phyloP scores from a whole-genome alignment of 2,329 filamentous ascomycete genomes.

The Trichoderma arundinaceum region DNA sequence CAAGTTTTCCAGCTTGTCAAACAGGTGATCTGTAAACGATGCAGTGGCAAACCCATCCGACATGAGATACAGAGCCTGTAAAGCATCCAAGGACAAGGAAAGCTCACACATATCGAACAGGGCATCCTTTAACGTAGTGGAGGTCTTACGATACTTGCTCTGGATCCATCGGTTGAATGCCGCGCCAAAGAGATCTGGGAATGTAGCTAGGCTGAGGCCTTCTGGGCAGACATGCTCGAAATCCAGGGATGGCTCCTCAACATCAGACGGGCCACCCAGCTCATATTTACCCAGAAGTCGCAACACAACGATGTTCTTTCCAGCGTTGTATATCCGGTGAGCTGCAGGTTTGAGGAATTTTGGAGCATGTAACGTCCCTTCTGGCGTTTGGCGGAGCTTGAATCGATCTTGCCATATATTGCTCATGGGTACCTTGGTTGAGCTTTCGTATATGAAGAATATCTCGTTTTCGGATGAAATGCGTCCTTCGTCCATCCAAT shows the following conservation, averaged over 20 bases:
- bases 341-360: constrained; percentile 74
- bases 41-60: constrained; percentile 73
- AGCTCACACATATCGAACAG: constrained; percentile 75
- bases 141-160: constrained; percentile 73
- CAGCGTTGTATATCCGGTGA: constrained; percentile 79
- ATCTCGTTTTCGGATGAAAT: constrained; percentile 68
- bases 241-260: constrained; percentile 56
- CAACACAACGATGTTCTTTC: constrained; percentile 88
- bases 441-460: constrained; percentile 74
- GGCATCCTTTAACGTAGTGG: constrained; percentile 66
- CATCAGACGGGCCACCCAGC: constrained; percentile 39
- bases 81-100: constrained; percentile 64
- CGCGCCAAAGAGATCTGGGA: constrained; percentile 73
- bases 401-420: constrained; percentile 81
- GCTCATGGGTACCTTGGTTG: constrained; percentile 61
- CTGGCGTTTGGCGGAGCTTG: constrained; percentile 64
- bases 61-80: constrained; percentile 78
- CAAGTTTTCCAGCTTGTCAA: constrained; percentile 72
- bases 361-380: constrained; percentile 70
- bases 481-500: constrained; percentile 84
- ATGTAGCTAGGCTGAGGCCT: constrained; percentile 63
- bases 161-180: constrained; percentile 79
- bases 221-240: constrained; percentile 61
- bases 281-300: constrained; percentile 67
- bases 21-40: constrained; percentile 70